Conservation (phyloP, 257 asterid genomes). For the Salvia splendens region DNA sequence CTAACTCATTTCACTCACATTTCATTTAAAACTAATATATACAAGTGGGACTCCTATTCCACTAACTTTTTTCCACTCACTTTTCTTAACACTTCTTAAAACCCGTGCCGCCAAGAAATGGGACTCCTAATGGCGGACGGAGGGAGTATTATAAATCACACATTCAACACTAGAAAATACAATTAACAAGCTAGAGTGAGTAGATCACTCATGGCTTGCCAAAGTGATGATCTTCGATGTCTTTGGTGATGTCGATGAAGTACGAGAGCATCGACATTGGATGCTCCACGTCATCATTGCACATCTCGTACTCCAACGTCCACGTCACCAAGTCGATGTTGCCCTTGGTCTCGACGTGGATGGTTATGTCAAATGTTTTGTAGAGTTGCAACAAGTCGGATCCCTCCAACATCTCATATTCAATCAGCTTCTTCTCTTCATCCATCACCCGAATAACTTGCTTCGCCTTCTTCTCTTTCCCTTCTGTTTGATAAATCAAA, state of each 20-base stretch:
- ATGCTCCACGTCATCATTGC: constrained; percentile 15
- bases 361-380: neutral
- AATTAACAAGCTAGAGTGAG: too few species aligned
- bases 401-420: constrained; percentile 2
- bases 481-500: neutral
- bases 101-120: too few species aligned
- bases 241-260: constrained; percentile 21
- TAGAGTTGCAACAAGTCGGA: constrained; percentile 10
- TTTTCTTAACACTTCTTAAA: too few species aligned
- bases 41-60: too few species aligned
- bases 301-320: constrained; percentile 13
- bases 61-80: too few species aligned
- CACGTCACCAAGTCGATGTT: constrained; percentile 18
- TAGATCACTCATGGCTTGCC: neutral
- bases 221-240: constrained; percentile 11
- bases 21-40: too few species aligned
- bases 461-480: constrained; percentile 11
- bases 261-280: constrained; percentile 16
- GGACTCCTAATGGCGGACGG: too few species aligned
- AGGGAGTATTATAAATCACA: too few species aligned
- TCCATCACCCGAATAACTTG: neutral
- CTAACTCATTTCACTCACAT: too few species aligned
- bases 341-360: constrained; percentile 5
- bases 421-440: constrained; percentile 3
- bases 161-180: too few species aligned